Base-by-base conservation (phyloP, 768 basidiomycete species). In the Cyclocybe aegerita region DNA sequence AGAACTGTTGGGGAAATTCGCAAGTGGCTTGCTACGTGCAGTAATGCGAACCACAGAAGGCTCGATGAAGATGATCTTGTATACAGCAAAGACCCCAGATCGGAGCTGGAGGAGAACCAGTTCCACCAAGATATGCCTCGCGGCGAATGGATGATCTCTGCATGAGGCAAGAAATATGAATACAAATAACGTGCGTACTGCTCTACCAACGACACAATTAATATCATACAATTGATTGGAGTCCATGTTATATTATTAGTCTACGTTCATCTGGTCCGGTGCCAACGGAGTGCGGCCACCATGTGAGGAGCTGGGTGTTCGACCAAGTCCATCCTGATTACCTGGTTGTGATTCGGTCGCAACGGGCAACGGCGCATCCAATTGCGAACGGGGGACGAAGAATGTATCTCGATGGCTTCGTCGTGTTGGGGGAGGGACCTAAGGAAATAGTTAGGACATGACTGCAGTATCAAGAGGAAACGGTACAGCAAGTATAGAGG, bases 271-370 rank as follows among this genome's bases (percentile, higher is more conserved):
- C 58, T 34, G 53, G 54, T 5, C 53, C 36, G 59, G 60, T 17
- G 60, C 50, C 16, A 70, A 66, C 16, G 83, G 82, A 33, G 83
- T 78, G 43, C 70, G 68, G 16, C 77, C 80, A n/a, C 82, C 83
- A 62, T 85, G 76, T 15, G 76, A 79, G 29, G 84, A 85, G 50
- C 70, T 80, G 0, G 83, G 84, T 12, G 83, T 85, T 60, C 79
- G 68, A 41, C 75, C 72, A 30, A 62, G 49, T 55, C 57, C 62
- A 60, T 67, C 72, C 49, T 60, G 64, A 41, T 57, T 49, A 34
- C 23, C 49, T 34, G 46, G 47, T 50, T 49, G 59, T 46, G 55
- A 48, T 46, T 63, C 56, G 32, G 59, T 45, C 44, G 61, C 55
- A 41, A 29, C 40, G 50, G 57, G 49, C 11, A 43, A 35, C 44